Conservation (phyloP, 768 basidiomycete species). For the Amanita rimosa region DNA sequence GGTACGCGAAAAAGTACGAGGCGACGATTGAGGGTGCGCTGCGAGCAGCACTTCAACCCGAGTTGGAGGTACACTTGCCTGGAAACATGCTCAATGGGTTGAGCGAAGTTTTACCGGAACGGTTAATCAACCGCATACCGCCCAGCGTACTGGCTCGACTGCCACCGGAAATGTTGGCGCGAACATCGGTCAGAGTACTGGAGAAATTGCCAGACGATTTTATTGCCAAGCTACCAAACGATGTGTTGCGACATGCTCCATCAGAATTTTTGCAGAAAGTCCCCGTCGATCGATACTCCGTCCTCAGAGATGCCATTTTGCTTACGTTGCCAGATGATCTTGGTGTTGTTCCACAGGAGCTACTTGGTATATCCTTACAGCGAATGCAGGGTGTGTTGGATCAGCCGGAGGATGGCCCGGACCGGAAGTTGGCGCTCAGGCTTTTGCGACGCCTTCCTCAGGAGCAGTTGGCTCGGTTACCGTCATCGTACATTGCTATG, state of each 20-base stretch:
- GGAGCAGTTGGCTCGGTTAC: neutral
- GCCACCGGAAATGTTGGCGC: neutral
- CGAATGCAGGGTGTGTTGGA: conserved; percentile 1
- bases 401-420: neutral
- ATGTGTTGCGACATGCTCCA: neutral
- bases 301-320: neutral
- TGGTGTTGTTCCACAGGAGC: neutral
- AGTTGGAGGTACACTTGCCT: neutral
- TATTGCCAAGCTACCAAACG: neutral
- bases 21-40: neutral
- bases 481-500: neutral
- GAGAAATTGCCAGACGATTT: neutral
- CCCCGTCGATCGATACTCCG: neutral
- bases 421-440: neutral
- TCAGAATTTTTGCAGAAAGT: neutral
- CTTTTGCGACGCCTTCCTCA: neutral
- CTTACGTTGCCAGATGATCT: conserved; percentile 1
- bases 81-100: neutral
- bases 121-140: neutral
- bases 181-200: neutral
- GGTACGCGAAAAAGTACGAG: neutral
- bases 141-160: neutral
- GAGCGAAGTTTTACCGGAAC: neutral
- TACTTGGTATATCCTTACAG: neutral
- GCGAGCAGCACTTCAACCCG: neutral